Evolutionary conservation across 306 rosid genomes (phyloP).

Genomic region (Casuarina equisetifolia): DNA sequence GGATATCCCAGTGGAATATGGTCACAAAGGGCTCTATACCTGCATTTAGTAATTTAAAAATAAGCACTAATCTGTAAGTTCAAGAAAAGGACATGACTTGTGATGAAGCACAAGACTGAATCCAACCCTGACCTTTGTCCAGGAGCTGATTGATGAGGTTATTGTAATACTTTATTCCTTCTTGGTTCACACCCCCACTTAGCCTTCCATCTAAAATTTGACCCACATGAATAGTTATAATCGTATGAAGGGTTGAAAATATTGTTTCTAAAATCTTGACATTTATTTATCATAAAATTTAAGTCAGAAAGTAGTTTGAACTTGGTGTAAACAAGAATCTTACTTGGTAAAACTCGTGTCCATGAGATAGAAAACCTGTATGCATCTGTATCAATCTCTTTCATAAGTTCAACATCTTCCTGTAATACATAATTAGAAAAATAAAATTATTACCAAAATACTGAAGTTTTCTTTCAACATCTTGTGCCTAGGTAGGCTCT

Average conservation of each 20-base stretch:
- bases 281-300: too few species aligned
- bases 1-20: slow-evolving; percentile 53
- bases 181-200: slow-evolving; percentile 34
- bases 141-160: slow-evolving; percentile 35
- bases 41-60: too few species aligned
- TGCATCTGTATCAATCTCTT: neutral
- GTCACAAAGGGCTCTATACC: neutral
- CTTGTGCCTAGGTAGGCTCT: neutral
- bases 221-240: neutral
- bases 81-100: too few species aligned
- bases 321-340: neutral
- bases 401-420: slow-evolving; percentile 2
- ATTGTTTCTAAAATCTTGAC: too few species aligned
- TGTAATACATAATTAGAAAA: neutral
- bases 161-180: slow-evolving; percentile 37
- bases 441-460: neutral
- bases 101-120: too few species aligned
- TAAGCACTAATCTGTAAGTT: too few species aligned
- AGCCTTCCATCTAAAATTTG: slow-evolving; percentile 32
- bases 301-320: too few species aligned
- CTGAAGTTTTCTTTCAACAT: neutral
- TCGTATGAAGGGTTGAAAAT: too few species aligned
- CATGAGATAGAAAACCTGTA: slow-evolving; percentile 16
- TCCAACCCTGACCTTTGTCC: slow-evolving; percentile 23
- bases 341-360: slow-evolving; percentile 10